phyloP scores from a whole-genome alignment of 1,284 basidiomycete species.

The Trametes hirsuta region DNA sequence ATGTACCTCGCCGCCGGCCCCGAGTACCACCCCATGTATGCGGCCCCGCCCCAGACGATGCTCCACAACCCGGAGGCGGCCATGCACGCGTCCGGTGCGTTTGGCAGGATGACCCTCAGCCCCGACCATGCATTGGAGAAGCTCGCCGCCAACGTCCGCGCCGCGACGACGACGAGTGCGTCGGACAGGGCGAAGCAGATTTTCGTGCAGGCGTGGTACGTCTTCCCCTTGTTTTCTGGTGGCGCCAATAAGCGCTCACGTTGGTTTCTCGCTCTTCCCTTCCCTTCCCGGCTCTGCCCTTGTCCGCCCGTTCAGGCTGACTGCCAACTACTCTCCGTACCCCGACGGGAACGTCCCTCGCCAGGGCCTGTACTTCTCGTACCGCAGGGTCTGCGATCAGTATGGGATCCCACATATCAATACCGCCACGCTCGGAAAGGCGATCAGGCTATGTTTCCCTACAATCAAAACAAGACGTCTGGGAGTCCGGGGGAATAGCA shows the following conservation, averaged over 20 bases:
- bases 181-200: slow-evolving; percentile 89
- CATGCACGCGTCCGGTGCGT: slow-evolving; percentile 67
- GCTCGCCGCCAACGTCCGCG: slow-evolving; percentile 82
- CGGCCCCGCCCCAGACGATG: slow-evolving; percentile 40
- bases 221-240: slow-evolving; percentile 21
- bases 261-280: slow-evolving; percentile 6
- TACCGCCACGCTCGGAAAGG: slow-evolving; percentile 92
- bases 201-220: slow-evolving; percentile 86
- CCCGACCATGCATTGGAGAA: slow-evolving; percentile 82
- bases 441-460: slow-evolving; percentile 89
- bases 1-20: slow-evolving; percentile 65
- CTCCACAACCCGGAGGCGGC: slow-evolving; percentile 52
- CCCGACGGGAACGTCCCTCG: slow-evolving; percentile 88
- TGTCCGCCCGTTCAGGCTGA: slow-evolving; percentile 58
- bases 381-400: slow-evolving; percentile 87
- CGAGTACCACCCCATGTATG: slow-evolving; percentile 62
- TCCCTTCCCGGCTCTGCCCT: slow-evolving; percentile 3
- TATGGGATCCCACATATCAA: slow-evolving; percentile 92
- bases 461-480: slow-evolving; percentile 92
- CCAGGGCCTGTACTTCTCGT: slow-evolving; percentile 90
- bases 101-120: slow-evolving; percentile 73
- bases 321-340: slow-evolving; percentile 86
- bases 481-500: slow-evolving; percentile 90
- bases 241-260: slow-evolving; percentile 12
- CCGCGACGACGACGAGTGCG: slow-evolving; percentile 85